Evolutionary conservation across 129 eudicot genomes (phyloP).

Genomic region (Gnaphalium uliginosum): DNA sequence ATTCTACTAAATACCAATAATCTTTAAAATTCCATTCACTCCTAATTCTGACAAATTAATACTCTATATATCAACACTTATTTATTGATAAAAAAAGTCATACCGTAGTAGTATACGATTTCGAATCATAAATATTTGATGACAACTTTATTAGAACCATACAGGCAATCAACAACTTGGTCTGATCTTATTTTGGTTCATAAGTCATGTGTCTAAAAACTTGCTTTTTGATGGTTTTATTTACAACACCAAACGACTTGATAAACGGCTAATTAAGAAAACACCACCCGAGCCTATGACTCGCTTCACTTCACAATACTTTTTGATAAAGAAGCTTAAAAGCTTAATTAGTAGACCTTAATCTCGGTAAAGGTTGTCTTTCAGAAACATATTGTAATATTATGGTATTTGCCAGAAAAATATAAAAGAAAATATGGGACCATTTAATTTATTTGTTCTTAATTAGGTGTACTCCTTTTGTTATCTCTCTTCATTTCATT

Average conservation of each 20-base stretch:
- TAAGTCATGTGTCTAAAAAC: too few species aligned
- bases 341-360: background rate
- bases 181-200: too few species aligned
- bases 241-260: too few species aligned
- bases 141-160: background rate
- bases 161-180: background rate
- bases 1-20: background rate
- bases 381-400: too few species aligned
- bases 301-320: background rate
- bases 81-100: too few species aligned
- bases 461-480: slow-evolving; percentile 7
- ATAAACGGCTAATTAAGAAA: too few species aligned
- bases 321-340: too few species aligned
- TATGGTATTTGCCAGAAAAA: background rate
- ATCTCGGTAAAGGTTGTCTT: background rate
- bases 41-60: background rate
- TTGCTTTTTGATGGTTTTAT: too few species aligned
- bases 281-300: background rate
- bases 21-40: background rate
- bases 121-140: background rate
- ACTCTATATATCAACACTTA: background rate
- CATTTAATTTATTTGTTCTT: slow-evolving; percentile 5
- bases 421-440: background rate
- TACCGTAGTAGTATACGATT: too few species aligned
- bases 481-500: slow-evolving; percentile 16